Evolutionary conservation across 441 rosid genomes (phyloP), one percentile per base, ranked within the genome.

Genomic region (Adansonia grandidieri): DNA sequence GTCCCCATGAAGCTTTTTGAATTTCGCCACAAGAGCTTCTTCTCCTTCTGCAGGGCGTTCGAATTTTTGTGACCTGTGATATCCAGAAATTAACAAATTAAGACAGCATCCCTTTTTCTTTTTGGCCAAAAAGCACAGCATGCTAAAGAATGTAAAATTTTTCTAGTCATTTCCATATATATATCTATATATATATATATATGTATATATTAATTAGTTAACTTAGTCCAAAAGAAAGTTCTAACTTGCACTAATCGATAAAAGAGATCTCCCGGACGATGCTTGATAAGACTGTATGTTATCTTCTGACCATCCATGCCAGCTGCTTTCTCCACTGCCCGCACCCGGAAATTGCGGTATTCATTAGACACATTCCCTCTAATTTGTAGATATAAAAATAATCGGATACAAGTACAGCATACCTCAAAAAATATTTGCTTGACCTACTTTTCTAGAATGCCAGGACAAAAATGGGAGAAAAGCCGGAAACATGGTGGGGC

Each of bases 281-380:
- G 98, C 90, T 95, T 97, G 88, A 97, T 85, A 58, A 94, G 94
- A 76, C 83, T 87, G 91, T 95, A 95, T 14, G 93, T 85, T 76
- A 97, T 97, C 94, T 93, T 97, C 89, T 94, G 98, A 50, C 98
- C 98, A 76, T 95, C 99, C 98, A 97, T 95, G 63, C 99, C 99
- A 79, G 99, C 98, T 73, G 86, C 99, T 87, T 89, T 94, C 88
- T 97, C 99, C 67, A 97, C 99, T 50, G 98, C 93, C 99, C 95
- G 90, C 77, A 83, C 28, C 42, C 24, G 48, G 4, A 74, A 11
- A 32, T 15, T 53, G 63, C n/a, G 4, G 4, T 24, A 53, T 22
- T n/a, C 48, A 14, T 32, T 14, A 32, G 6, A 4, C 13, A n/a
- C 14, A 32, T 9, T 2, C 22, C 14, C 71, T 1, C 24, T 4